Conservation (phyloP, 2,329 filamentous ascomycete genomes). For the Teratosphaeria nubilosa region DNA sequence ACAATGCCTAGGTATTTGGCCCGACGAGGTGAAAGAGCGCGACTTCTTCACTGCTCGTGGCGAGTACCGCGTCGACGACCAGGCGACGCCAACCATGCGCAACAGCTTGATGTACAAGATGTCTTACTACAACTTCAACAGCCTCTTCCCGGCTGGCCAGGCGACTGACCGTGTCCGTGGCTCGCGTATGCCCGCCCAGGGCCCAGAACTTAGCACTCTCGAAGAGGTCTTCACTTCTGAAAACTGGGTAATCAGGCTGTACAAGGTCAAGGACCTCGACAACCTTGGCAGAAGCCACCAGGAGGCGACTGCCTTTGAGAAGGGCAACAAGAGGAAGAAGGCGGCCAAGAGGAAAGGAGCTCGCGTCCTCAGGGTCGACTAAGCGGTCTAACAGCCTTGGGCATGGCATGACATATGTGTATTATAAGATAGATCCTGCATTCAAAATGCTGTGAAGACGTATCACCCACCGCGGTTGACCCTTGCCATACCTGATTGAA, state of each 20-base stretch:
- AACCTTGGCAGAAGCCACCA: constrained; percentile 87
- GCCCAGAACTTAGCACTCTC: constrained; percentile 74
- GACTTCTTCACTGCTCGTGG: constrained; percentile 89
- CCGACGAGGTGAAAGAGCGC: constrained; percentile 95
- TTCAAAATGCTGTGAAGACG: neutral
- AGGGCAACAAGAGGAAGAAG: constrained; percentile 78
- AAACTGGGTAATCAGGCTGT: constrained; percentile 99
- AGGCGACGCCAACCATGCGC: constrained; percentile 92
- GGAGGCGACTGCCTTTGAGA: constrained; percentile 58
- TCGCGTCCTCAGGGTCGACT: constrained; percentile 62
- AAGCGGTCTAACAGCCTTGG: neutral
- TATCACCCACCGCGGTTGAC: neutral
- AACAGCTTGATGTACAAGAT: constrained; percentile 99
- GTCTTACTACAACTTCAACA: constrained; percentile 97
- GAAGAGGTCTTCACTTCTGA: constrained; percentile 98
- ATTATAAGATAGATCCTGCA: neutral
- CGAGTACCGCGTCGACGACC: constrained; percentile 89
- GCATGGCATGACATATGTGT: neutral
- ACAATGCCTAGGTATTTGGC: constrained; percentile 61
- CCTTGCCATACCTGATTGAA: too few species aligned
- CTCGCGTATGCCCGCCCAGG: constrained; percentile 67
- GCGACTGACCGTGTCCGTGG: constrained; percentile 82
- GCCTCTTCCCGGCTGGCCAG: constrained; percentile 84
- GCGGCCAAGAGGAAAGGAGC: constrained; percentile 60
- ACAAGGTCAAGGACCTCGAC: constrained; percentile 98